These are phyloP conservation scores for Aspergillus ostianus DNA, from an alignment of 495 filamentous ascomycete species.

Conservation along the genomic window DNA sequence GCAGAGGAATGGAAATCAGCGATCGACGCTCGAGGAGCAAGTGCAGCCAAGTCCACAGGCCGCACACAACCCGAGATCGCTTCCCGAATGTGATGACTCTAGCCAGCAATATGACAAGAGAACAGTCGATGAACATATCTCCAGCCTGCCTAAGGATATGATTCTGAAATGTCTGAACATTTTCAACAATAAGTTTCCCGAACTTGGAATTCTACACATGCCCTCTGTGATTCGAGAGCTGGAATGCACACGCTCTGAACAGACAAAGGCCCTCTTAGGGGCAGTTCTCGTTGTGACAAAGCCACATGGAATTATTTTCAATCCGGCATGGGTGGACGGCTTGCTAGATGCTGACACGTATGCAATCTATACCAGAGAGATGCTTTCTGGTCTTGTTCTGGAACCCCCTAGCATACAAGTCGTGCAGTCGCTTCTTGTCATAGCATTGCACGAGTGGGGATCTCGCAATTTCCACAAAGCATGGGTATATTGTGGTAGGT, in stretches of 20 bases:
- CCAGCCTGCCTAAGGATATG: conserved; percentile 2
- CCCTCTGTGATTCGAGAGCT: conserved; percentile 15
- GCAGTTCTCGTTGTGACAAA: background rate
- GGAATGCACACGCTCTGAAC: conserved; percentile 5
- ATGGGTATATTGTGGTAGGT: conserved; percentile 27
- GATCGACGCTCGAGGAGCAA: background rate
- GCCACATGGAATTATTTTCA: background rate
- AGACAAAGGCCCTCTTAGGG: background rate
- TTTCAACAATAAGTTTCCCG: conserved; percentile 22
- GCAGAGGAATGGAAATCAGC: too few relatives aligned
- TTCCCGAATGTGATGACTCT: background rate
- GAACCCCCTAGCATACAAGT: conserved; percentile 17
- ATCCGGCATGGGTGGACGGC: background rate
- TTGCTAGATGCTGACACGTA: background rate
- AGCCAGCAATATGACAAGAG: background rate
- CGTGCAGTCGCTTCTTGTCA: conserved; percentile 21
- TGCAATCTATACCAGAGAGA: conserved; percentile 16
- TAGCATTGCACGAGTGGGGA: conserved; percentile 25
- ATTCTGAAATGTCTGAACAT: conserved; percentile 20
- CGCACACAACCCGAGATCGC: background rate
- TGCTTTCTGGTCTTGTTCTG: conserved; percentile 15
- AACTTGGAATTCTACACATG: conserved; percentile 19
- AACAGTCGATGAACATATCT: conserved; percentile 10
- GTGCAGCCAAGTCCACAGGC: background rate
- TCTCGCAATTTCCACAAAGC: conserved; percentile 22